Evolutionary conservation across 1,284 basidiomycete species (phyloP).

Genomic region (Cystobasidium slooffiae): DNA sequence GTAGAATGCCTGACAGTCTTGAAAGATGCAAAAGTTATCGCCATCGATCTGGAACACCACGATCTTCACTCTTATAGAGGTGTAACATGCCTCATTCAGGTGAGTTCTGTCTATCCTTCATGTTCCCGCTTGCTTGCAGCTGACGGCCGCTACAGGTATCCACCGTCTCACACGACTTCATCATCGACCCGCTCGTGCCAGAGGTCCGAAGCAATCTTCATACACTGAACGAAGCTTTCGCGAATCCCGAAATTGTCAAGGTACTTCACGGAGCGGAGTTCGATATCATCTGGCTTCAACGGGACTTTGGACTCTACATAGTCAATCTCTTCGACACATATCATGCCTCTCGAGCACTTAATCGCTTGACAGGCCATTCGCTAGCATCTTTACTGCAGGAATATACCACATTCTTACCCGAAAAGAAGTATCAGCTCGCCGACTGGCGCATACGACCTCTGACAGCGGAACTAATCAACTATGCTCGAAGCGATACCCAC

Average conservation of each 20-base stretch:
- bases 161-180: constrained; percentile 80
- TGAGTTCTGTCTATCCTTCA: constrained; percentile 19
- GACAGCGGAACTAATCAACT: constrained; percentile 83
- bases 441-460: constrained; percentile 96
- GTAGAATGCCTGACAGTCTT: constrained; percentile 70
- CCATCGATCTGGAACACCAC: constrained; percentile 94
- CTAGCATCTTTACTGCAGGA: constrained; percentile 83
- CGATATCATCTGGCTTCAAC: constrained; percentile 94
- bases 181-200: constrained; percentile 75
- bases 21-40: constrained; percentile 72
- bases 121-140: not conserved
- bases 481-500: constrained; percentile 95
- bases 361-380: constrained; percentile 60
- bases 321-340: constrained; percentile 97
- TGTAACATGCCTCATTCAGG: constrained; percentile 90
- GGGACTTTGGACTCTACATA: constrained; percentile 90
- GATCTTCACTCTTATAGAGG: constrained; percentile 81
- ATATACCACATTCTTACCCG: constrained; percentile 88
- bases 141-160: constrained; percentile 62
- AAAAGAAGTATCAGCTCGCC: constrained; percentile 94
- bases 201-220: constrained; percentile 75
- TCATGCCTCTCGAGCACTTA: constrained; percentile 84
- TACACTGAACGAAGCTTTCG: constrained; percentile 68
- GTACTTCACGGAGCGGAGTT: constrained; percentile 92
- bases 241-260: constrained; percentile 83